Percentiles rank a stretch among this genome's conserved stretches.
These are phyloP conservation scores for Podospora sp. DNA, from an alignment of 495 filamentous ascomycete species.

Conservation along the genomic window DNA sequence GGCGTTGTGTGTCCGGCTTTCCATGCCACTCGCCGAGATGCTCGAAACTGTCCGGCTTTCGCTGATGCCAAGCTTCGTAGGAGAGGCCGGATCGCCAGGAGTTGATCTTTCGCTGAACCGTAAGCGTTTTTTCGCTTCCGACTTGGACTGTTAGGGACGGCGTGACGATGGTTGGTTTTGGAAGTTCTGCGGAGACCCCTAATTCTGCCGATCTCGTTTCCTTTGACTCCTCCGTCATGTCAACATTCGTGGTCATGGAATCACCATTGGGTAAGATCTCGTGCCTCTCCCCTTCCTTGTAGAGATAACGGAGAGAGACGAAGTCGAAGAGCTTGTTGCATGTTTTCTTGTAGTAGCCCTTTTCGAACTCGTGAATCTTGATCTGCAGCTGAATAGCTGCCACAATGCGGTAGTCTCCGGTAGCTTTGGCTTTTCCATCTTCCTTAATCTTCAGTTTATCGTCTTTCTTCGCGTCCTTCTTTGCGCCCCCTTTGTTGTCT, in stretches of 20 bases:
- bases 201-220: neutral
- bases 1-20: neutral
- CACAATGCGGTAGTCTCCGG: neutral
- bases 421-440: too few relatives aligned
- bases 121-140: neutral
- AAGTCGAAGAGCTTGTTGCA: neutral
- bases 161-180: neutral
- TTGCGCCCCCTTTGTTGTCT: too few relatives aligned
- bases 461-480: too few relatives aligned
- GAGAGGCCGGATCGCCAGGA: neutral
- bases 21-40: neutral
- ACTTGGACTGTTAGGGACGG: neutral
- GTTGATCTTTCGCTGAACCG: neutral
- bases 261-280: neutral
- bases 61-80: neutral
- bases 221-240: neutral
- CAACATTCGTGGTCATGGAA: neutral
- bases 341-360: neutral
- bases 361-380: conserved; percentile 1
- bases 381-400: neutral
- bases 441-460: too few relatives aligned
- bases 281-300: neutral
- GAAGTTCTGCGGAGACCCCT: neutral
- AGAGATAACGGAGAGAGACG: neutral
- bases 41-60: neutral